A percentile compares a stretch with the other conserved stretches of the same genome.
phyloP scores from a whole-genome alignment of 208 protist species.

The Leishmania turanica region DNA sequence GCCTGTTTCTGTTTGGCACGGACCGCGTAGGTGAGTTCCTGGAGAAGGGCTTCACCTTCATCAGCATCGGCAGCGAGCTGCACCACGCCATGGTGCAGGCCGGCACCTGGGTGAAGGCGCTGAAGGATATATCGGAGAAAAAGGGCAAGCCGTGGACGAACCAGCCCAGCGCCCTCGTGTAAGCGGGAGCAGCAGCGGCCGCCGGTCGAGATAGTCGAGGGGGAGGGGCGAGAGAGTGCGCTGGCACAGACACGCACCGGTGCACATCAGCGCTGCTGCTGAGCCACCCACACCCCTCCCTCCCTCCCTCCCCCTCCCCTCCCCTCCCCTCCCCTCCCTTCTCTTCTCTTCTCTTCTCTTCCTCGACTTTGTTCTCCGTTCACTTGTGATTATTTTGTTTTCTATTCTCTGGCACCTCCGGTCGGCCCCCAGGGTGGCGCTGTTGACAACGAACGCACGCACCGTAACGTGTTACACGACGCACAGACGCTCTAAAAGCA shows the following conservation, averaged over 20 bases:
- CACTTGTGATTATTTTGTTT: neutral
- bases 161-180: constrained; percentile 72
- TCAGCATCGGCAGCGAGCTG: constrained; percentile 80
- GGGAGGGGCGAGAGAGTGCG: neutral
- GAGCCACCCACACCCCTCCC: neutral
- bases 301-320: too few relatives aligned
- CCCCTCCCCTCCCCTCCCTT: too few relatives aligned
- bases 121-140: constrained; percentile 51
- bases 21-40: constrained; percentile 86
- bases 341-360: neutral
- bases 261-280: neutral
- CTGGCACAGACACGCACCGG: neutral
- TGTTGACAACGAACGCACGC: neutral
- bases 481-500: neutral
- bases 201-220: neutral
- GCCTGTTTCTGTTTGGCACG: constrained; percentile 77
- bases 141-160: constrained; percentile 69
- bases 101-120: constrained; percentile 54
- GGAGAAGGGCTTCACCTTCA: constrained; percentile 81
- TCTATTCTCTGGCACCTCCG: neutral
- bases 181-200: constrained; percentile 16
- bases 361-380: neutral
- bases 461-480: neutral
- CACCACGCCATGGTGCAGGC: constrained; percentile 84
- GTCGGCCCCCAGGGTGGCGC: neutral